Base-by-base conservation (phyloP, 164 flowering plant genomes). In the Dillenia suffruticosa region DNA sequence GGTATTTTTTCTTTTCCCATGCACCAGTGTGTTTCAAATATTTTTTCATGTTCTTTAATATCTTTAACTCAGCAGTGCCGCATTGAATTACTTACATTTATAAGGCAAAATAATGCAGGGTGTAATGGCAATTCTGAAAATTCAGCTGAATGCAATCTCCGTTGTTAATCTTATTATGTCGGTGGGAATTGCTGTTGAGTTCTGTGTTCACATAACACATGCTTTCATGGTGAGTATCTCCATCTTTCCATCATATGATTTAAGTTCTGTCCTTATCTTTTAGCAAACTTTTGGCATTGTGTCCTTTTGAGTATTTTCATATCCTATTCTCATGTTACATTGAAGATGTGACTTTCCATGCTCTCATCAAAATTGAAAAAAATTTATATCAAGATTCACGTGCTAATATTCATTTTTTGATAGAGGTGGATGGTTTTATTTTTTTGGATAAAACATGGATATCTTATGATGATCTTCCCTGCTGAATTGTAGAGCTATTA, bases 131-230 rank as follows among this genome's bases (percentile, higher is more conserved):
- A 74, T 95, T 71, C 63, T 95, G 67, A 51, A 76, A 49, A 90
- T 95, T 70, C 99, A 95, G 68, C 79, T 95, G 69, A 95, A 95
- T 79, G 99, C 99, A 40, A 72, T 95, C 48, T 95, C 99, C 46
- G 95, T 95, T 54, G 99, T 95, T 49, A 95, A 95, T 71, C 96
- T 95, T 51, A 79, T 95, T 10, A 95, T 95, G 99, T 69, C 99
- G 14, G 90, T 92, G 43, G 99, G 99, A 51, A 95, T 92, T 58
- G 89, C 87, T 50, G 98, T 95, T 62, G 99, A 95, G 78, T 95
- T 95, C 65, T 95, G 97, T 59, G 97, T 95, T 57, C 98, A 95
- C 58, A 83, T 90, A 62, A 82, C 88, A 46, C 98, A 95, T 77
- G 94, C 98, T 61, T 95, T 95, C 76, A 74, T 81, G 81, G 99